These are phyloP conservation scores for Silene conica DNA, from an alignment of 148 eudicot genomes.

Conservation along the genomic window DNA sequence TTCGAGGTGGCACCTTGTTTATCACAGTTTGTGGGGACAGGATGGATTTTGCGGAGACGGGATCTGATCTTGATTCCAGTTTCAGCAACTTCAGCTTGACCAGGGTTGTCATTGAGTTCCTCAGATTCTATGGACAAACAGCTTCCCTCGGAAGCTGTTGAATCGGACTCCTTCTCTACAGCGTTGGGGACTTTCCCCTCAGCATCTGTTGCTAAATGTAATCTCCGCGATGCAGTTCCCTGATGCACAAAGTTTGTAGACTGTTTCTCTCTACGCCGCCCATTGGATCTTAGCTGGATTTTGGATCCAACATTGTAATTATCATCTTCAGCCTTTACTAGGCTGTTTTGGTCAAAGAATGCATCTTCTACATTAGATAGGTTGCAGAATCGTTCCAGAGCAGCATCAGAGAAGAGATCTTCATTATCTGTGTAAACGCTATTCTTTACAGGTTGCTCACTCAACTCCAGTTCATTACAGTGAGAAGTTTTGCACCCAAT, in stretches of 20 bases:
- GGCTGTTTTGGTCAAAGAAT: neutral
- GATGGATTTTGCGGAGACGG: constrained; percentile 18
- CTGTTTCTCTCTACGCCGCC: constrained; percentile 13
- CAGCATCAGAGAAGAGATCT: constrained; percentile 35
- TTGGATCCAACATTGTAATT: constrained; percentile 30
- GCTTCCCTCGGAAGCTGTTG: constrained; percentile 9
- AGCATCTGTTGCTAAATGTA: constrained; percentile 21
- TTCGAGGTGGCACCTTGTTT: constrained; percentile 59
- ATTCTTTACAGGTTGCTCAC: neutral
- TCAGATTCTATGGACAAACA: constrained; percentile 11
- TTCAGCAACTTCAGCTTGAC: constrained; percentile 22
- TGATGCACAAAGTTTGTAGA: constrained; percentile 29
- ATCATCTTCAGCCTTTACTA: constrained; percentile 15
- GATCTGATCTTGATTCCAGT: constrained; percentile 31
- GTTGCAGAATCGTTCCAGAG: constrained; percentile 29
- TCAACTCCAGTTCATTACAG: constrained; percentile 2
- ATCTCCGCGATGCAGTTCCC: constrained; percentile 74
- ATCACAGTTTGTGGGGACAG: constrained; percentile 3
- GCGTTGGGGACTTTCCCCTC: constrained; percentile 15
- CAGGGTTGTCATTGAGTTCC: constrained; percentile 13
- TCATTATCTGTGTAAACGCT: constrained; percentile 12
- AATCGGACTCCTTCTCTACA: neutral
- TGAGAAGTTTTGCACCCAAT: constrained; percentile 11
- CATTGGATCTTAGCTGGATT: constrained; percentile 41
- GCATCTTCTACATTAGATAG: constrained; percentile 17